Base-by-base conservation (phyloP, 441 rosid genomes). In the Gossypium davidsonii region DNA sequence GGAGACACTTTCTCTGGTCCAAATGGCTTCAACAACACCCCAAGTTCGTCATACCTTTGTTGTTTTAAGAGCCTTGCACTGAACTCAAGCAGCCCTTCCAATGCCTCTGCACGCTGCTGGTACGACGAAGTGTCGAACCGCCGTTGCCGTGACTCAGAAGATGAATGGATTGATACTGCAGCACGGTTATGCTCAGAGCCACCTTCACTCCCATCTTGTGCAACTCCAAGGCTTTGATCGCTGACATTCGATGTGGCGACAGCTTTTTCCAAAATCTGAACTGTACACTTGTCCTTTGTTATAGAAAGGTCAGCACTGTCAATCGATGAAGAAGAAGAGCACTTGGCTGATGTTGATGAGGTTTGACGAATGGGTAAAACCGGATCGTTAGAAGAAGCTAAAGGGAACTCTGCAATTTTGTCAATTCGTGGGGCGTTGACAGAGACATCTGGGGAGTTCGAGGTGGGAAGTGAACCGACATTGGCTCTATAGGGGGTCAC, bases 21-120 rank as follows among this genome's bases (percentile, higher is more conserved):
- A 56, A 89, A 89, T 28, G 94, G 94, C 81, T 83, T 87, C 53
- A 89, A 82, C 60, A 89, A 62, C 72, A 89, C 91, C 2, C 86
- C 90, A 2, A 89, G 91, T 85, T 89, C 91, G 3, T 83, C 90
- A 57, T 81, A 86, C 70, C 87, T 81, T 67, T 85, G 79, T 64
- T 89, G 88, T 73, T 85, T 81, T 71, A 89, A 56, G 3, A 89
- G 84, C 79, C 84, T 74, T 3, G 94, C 89, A 46, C 91, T 89
- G 77, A 87, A 89, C 81, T 89, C 91, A 6, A 89, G 84, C 84
- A 89, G 67, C 18, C 90, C 91, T 76, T 89, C 93, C 60, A 89
- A 78, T 64, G 94, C 94, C 85, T 89, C 94, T 0, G 90, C 91
- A 6, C 90, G 91, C 68, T 89, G 94, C 80, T 79, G 85, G 82